Base-by-base conservation (phyloP, 202 grass and related monocot genomes). In the Schoenoplectus triqueter region DNA sequence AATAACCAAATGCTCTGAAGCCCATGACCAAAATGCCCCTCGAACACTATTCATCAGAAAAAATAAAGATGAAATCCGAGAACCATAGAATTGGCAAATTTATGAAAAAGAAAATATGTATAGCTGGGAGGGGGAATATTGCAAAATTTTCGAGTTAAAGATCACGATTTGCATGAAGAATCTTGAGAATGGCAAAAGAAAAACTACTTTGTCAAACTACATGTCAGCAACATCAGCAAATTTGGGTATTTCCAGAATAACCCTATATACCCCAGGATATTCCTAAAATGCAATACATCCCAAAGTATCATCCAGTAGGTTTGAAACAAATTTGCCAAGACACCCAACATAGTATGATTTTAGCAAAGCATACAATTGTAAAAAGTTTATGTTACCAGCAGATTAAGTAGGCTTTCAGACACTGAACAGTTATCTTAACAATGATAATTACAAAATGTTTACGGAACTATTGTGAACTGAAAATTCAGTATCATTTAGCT, bases 341-440 rank as follows among this genome's bases (percentile, higher is more conserved):
- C 73, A 76, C 20, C 73, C 73, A 77, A 77, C 18, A 74, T 22
- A 54, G 3, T 49, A 52, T 54, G 8, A 70, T 70, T 47, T 66
- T 4, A 70, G 67, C 14, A 70, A 70, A 18, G 17, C 41, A 46
- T n/a, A 14, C 67, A 70, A 59, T 14, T 59, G 13, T 2, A 2
- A 59, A 14, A 59, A 2, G 45, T n/a, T 11, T n/a, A 7, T 69
- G 5, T 4, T 15, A n/a, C 5, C 41, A 69, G 66, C 14, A 69
- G 13, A 0, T 69, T 45, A 42, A 69, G 66, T 69, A 45, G 66
- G 41, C 11, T 69, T 69, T n/a, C 2, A 69, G 14, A 46, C 40
- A 69, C 5, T 69, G 41, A 69, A 59, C 13, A 5, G 41, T 31
- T 31, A 31, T 31, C 31, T 31, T 31, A 31, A 66, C 20, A 40